Percentiles rank a stretch among this genome's conserved stretches.
Evolutionary conservation across 257 asterid species (phyloP).

Genomic region (Solanum pimpinellifolium): DNA sequence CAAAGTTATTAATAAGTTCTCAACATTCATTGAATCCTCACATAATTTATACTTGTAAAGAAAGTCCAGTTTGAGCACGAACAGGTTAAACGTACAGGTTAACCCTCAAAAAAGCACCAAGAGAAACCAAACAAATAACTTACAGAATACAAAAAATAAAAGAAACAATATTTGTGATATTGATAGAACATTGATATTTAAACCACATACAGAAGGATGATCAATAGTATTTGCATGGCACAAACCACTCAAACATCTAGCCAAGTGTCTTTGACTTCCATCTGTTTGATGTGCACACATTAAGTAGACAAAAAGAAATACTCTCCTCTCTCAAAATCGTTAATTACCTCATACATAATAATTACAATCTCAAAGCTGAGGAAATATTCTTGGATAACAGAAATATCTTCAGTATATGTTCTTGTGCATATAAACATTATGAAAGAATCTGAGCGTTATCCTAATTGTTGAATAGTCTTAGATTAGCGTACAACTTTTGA

Average conservation of each 20-base stretch:
- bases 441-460: neutral
- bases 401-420: neutral
- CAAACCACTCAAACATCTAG: neutral
- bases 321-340: neutral
- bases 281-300: neutral
- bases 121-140: neutral
- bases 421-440: neutral
- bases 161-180: neutral
- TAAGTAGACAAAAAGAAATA: neutral
- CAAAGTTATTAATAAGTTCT: neutral
- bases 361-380: neutral
- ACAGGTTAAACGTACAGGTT: neutral
- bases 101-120: neutral
- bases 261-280: neutral
- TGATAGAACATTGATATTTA: neutral
- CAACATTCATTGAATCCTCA: neutral
- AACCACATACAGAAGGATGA: neutral
- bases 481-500: neutral
- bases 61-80: neutral
- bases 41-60: neutral
- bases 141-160: neutral
- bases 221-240: neutral
- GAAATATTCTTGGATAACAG: neutral
- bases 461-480: neutral
- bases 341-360: neutral